Evolutionary conservation across 495 filamentous ascomycete genomes (phyloP), one percentile per base, ranked within the genome.

Genomic region (Neurospora tetraspora): DNA sequence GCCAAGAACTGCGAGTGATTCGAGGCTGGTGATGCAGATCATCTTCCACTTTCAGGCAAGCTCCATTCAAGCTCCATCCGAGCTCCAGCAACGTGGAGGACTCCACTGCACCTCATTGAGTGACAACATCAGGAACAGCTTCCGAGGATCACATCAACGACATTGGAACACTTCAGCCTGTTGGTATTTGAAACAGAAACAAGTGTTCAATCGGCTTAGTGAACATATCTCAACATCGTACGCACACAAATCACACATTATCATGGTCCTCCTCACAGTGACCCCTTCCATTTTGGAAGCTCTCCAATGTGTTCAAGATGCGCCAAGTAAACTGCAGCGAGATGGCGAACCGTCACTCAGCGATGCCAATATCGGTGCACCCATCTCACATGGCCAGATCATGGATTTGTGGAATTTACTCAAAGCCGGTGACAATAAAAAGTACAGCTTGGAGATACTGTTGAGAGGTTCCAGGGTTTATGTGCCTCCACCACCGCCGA

Each of bases 301-400:
- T 10, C 75, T 95, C 14, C 78, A 86, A 37, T 80, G 80, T 47
- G 36, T 68, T 59, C 68, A 68, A 65, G 39, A 61, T 9, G 18
- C 3, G 34, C 68, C 45, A 14, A 61, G 76, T 9, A 70, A 75
- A 11, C 72, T 70, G 27, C 70, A 71, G 42, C 40, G 16, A 14
- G 39, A 75, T 31, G 65, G 68, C 34, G 85, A 88, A 34, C 83
- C 84, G 9, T 81, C 78, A 5, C 81, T 88, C 39, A 75, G 83
- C 39, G 77, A 88, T 12, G 80, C 86, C 9, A 77, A 82, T 39
- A 74, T 88, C 37, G 90, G 91, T 45, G 87, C 88, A 0, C 92
- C 94, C 18, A 92, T 97, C 74, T 91, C 93, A 14, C 94, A 97
- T 81, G 83, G 84, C 14, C 91, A 96, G 72, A 80, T 97, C n/a